Evolutionary conservation across 257 asterid species (phyloP).

Genomic region (Schizonepeta tenuifolia): DNA sequence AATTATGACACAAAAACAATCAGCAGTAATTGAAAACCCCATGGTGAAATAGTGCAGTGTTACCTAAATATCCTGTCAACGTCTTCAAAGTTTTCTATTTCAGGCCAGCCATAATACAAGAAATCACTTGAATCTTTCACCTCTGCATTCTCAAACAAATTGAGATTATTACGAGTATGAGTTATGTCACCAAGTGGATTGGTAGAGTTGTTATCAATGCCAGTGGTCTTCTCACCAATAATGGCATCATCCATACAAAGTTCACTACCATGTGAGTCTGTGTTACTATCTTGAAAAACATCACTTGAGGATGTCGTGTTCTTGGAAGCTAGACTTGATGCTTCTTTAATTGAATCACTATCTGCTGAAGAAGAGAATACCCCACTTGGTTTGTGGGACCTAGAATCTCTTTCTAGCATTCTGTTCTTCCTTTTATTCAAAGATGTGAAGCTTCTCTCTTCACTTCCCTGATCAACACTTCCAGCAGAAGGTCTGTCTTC

Average conservation of each 20-base stretch:
- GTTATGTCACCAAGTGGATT: constrained; percentile 56
- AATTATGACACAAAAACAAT: constrained; percentile 18
- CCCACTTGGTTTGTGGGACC: constrained; percentile 45
- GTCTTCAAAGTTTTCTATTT: constrained; percentile 84
- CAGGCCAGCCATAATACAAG: constrained; percentile 74
- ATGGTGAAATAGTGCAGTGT: constrained; percentile 27
- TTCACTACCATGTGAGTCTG: constrained; percentile 43
- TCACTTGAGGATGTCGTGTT: constrained; percentile 41
- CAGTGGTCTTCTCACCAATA: constrained; percentile 43
- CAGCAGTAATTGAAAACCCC: constrained; percentile 15
- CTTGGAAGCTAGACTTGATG: constrained; percentile 56
- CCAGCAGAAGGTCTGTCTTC: constrained; percentile 40
- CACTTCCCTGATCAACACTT: constrained; percentile 39
- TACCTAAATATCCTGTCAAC: constrained; percentile 90
- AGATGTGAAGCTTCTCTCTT: constrained; percentile 33
- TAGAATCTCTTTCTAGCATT: constrained; percentile 56
- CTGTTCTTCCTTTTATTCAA: constrained; percentile 46
- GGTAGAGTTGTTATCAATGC: constrained; percentile 46
- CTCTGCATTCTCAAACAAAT: constrained; percentile 53
- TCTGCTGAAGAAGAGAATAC: constrained; percentile 51
- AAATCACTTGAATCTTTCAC: constrained; percentile 67
- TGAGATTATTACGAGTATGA: constrained; percentile 51
- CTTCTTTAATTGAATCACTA: constrained; percentile 45
- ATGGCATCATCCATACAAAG: constrained; percentile 44
- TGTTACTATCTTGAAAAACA: constrained; percentile 41